Percentiles rank a stretch among this genome's conserved stretches.
phyloP scores from a whole-genome alignment of 2,329 filamentous ascomycete species.

The Fusarium sacchari region DNA sequence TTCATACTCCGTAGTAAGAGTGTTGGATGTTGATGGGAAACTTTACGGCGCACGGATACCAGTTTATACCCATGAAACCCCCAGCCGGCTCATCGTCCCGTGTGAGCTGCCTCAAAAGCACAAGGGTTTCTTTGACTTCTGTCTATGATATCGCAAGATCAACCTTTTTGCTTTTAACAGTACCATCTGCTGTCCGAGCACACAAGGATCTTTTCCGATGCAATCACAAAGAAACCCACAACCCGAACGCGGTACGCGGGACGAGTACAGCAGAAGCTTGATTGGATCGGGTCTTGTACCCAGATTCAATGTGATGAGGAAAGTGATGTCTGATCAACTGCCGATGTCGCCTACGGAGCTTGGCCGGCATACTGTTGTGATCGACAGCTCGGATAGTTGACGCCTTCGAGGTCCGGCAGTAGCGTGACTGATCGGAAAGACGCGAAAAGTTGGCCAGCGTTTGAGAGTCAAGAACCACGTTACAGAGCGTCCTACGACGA shows the following conservation, averaged over 20 bases:
- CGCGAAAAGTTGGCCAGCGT: background rate
- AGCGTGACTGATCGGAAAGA: constrained; percentile 2
- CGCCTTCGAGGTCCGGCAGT: constrained; percentile 15
- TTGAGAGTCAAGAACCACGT: background rate
- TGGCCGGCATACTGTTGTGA: constrained; percentile 19
- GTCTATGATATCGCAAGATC: constrained; percentile 10
- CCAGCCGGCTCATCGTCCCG: constrained; percentile 7
- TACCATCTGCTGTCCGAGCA: constrained; percentile 4
- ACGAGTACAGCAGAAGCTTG: background rate
- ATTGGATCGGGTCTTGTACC: background rate
- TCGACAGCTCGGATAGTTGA: constrained; percentile 11
- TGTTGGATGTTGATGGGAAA: background rate
- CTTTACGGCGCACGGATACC: constrained; percentile 15
- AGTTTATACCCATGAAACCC: background rate
- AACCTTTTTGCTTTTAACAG: background rate
- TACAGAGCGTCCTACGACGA: background rate
- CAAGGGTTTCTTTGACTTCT: background rate
- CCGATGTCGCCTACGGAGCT: constrained; percentile 9
- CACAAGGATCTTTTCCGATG: background rate
- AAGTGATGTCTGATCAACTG: constrained; percentile 11
- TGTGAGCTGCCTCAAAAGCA: constrained; percentile 6
- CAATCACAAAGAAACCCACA: background rate
- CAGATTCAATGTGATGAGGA: background rate
- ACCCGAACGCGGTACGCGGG: background rate
- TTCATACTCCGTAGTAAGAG: background rate